phyloP scores from a whole-genome alignment of 2,329 filamentous ascomycete genomes.

The Orbilia quercus region DNA sequence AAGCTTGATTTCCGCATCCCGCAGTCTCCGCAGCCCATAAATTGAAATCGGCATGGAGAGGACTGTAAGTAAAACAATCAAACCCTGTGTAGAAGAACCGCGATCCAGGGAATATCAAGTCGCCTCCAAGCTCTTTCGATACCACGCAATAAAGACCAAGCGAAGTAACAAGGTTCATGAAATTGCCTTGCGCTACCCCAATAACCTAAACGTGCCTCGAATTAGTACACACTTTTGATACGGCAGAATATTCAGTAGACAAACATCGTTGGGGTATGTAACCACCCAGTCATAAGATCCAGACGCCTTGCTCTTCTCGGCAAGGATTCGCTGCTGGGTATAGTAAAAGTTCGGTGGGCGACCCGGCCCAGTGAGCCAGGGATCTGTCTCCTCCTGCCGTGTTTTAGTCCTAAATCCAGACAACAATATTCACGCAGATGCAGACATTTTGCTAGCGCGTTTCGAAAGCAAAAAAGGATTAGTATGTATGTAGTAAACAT shows the following conservation, averaged over 20 bases:
- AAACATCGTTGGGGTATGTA: constrained; percentile 63
- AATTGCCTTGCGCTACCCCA: constrained; percentile 62
- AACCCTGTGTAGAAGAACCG: constrained; percentile 62
- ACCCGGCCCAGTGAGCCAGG: constrained; percentile 63
- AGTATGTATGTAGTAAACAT: constrained; percentile 4
- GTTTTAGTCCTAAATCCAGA: not conserved
- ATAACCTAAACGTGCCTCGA: constrained; percentile 58
- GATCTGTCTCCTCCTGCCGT: constrained; percentile 63
- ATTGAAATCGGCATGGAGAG: constrained; percentile 63
- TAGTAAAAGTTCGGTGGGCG: constrained; percentile 68
- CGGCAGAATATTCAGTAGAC: constrained; percentile 54
- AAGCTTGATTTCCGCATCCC: constrained; percentile 63
- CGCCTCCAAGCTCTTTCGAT: constrained; percentile 61
- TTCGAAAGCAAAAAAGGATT: too few species aligned
- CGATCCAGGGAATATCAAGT: constrained; percentile 62
- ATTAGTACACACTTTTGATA: not conserved
- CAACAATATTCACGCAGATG: not conserved
- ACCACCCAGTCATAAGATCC: constrained; percentile 60
- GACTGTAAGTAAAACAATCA: constrained; percentile 62
- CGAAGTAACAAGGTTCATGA: constrained; percentile 64
- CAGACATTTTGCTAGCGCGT: not conserved
- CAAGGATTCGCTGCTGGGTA: constrained; percentile 66
- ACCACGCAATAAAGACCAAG: constrained; percentile 64
- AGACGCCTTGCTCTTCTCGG: constrained; percentile 56
- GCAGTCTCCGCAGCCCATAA: constrained; percentile 62